Evolutionary conservation across 768 basidiomycete genomes (phyloP).

Genomic region (Chlorophyllum brunneum): DNA sequence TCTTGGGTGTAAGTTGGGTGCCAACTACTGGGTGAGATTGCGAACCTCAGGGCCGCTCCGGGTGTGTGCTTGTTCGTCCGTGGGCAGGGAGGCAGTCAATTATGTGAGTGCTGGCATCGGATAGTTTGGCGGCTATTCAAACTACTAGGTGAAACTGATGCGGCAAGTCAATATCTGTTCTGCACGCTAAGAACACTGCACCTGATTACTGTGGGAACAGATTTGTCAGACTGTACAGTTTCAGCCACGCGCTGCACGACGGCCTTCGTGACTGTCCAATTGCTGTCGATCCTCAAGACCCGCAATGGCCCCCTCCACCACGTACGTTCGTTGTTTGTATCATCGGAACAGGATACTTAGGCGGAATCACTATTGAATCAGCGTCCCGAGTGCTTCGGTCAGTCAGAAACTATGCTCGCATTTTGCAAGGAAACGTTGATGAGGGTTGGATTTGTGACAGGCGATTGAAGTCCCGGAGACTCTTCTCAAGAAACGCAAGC

Average conservation of each 20-base stretch:
- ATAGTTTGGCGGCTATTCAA: background rate
- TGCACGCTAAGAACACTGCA: no score
- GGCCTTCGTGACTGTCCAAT: conserved; percentile 21
- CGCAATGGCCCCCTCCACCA: conserved; percentile 54
- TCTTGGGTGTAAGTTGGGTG: no score
- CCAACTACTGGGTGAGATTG: no score
- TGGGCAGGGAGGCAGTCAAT: background rate
- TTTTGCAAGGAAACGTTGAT: conserved; percentile 20
- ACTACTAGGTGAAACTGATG: conserved; percentile 1
- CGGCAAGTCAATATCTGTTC: no score
- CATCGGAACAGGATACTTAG: conserved; percentile 3
- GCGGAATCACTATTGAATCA: conserved; percentile 19
- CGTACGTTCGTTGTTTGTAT: conserved; percentile 35
- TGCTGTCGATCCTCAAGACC: conserved; percentile 45
- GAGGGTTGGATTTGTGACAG: conserved; percentile 34
- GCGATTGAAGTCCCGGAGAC: conserved; percentile 98
- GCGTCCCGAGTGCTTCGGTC: conserved; percentile 58
- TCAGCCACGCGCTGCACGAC: conserved; percentile 32
- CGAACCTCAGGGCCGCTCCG: no score
- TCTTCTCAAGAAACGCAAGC: conserved; percentile 98
- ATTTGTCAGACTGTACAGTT: conserved; percentile 43
- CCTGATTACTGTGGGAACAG: conserved; percentile 26
- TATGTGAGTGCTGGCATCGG: conserved; percentile 2
- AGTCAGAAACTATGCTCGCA: conserved; percentile 24
- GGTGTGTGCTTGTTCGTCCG: background rate